These are phyloP conservation scores for Heliosperma pusillum DNA, from an alignment of 148 eudicot species.

Conservation along the genomic window DNA sequence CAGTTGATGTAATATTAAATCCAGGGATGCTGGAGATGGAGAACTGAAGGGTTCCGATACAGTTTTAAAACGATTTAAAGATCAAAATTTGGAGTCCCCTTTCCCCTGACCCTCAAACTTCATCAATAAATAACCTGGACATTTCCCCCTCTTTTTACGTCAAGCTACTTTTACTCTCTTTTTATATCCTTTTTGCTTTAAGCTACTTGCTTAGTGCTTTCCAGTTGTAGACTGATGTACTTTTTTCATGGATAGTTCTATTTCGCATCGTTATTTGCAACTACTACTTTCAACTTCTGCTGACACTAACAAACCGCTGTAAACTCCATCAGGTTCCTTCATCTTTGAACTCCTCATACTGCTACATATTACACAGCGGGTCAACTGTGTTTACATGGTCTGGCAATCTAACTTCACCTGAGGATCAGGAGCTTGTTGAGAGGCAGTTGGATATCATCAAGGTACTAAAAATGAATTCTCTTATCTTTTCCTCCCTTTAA, in stretches of 20 bases:
- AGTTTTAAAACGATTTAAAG: too few relatives aligned
- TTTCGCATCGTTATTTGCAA: neutral
- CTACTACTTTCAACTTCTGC: slow-evolving; percentile 1
- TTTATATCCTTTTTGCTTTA: neutral
- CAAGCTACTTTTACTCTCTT: too few relatives aligned
- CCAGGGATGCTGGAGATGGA: too few relatives aligned
- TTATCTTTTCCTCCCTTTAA: neutral
- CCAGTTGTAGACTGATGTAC: too few relatives aligned
- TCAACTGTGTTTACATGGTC: slow-evolving; percentile 75
- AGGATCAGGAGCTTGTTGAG: slow-evolving; percentile 80
- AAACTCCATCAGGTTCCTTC: slow-evolving; percentile 66
- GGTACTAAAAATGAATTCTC: slow-evolving; percentile 32
- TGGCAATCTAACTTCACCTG: slow-evolving; percentile 66
- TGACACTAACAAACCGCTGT: neutral
- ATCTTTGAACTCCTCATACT: slow-evolving; percentile 80
- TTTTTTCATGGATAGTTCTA: too few relatives aligned
- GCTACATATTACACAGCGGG: slow-evolving; percentile 77
- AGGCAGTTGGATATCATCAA: slow-evolving; percentile 86
- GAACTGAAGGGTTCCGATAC: too few relatives aligned
- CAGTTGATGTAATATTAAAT: too few relatives aligned
- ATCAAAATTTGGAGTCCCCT: too few relatives aligned
- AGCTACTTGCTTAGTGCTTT: too few relatives aligned
- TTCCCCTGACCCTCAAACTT: too few relatives aligned
- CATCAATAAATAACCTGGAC: too few relatives aligned
- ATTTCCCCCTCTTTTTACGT: too few relatives aligned